phyloP scores from a whole-genome alignment of 2,329 filamentous ascomycete species.

The Dactylellina drechsleri region DNA sequence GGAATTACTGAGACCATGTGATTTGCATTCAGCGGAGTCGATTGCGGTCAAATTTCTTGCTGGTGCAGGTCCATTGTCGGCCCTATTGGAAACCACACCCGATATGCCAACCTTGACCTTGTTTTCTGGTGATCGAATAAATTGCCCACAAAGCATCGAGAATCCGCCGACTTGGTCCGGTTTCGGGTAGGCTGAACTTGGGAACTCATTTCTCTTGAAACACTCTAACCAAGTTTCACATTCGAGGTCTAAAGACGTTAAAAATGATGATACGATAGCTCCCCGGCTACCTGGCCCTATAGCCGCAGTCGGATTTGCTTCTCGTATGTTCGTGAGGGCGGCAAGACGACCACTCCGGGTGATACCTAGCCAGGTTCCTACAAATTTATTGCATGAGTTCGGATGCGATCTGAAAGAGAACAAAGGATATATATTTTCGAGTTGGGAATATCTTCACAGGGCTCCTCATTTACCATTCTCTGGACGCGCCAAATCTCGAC shows the following conservation, averaged over 20 bases:
- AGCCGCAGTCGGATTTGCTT: constrained; percentile 66
- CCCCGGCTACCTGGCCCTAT: constrained; percentile 70
- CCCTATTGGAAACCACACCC: constrained; percentile 34
- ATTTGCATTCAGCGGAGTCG: constrained; percentile 69
- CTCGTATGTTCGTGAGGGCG: constrained; percentile 74
- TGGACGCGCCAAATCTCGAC: constrained; percentile 44
- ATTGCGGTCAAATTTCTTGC: constrained; percentile 61
- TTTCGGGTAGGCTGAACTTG: constrained; percentile 66
- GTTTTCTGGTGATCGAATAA: constrained; percentile 61
- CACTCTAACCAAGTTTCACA: constrained; percentile 13
- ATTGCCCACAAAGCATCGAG: constrained; percentile 72
- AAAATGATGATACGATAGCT: constrained; percentile 67
- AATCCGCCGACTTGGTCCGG: constrained; percentile 73
- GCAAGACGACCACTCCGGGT: constrained; percentile 70
- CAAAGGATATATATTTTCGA: background rate
- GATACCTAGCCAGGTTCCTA: constrained; percentile 74
- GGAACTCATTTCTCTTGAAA: constrained; percentile 63
- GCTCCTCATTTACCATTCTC: constrained; percentile 23
- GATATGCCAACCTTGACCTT: constrained; percentile 23
- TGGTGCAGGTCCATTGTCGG: background rate
- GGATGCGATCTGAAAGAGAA: background rate
- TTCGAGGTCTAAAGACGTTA: constrained; percentile 59
- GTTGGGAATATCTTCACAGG: background rate
- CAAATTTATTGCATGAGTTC: constrained; percentile 56
- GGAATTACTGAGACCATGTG: constrained; percentile 72